Percentiles rank a stretch among this genome's conserved stretches.
Conservation (phyloP, 768 basidiomycete genomes). For the Leccinum variicolor region DNA sequence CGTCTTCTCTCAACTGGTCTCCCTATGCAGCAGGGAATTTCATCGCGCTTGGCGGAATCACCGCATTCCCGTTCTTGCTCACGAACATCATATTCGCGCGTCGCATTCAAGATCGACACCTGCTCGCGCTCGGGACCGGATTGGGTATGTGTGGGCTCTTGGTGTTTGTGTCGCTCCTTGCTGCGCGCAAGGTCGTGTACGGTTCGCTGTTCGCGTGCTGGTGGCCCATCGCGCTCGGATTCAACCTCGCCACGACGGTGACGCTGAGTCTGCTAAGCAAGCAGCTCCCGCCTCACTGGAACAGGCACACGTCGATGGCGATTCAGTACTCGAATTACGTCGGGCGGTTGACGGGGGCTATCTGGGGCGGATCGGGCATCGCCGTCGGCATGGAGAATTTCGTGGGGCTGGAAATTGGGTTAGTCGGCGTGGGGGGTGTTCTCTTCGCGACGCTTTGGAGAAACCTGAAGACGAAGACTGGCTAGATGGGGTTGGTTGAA, state of each 20-base stretch:
- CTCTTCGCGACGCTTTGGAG: not conserved
- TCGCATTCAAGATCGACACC: slow-evolving; percentile 57
- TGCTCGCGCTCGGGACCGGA: slow-evolving; percentile 49
- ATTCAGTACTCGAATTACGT: slow-evolving; percentile 20
- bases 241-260: not conserved
- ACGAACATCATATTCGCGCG: slow-evolving; percentile 54
- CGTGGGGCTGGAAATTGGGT: not conserved
- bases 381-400: not conserved
- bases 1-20: slow-evolving; percentile 46
- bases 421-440: not conserved
- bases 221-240: not conserved
- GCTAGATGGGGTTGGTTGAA: not conserved
- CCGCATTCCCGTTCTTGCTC: slow-evolving; percentile 65
- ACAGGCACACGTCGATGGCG: not conserved
- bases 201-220: slow-evolving; percentile 32
- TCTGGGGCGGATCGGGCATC: not conserved
- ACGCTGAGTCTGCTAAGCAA: not conserved
- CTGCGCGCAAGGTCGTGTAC: slow-evolving; percentile 41
- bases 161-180: slow-evolving; percentile 46
- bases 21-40: slow-evolving; percentile 68
- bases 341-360: not conserved
- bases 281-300: not conserved
- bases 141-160: slow-evolving; percentile 54
- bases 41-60: slow-evolving; percentile 62
- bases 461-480: not conserved